phyloP scores from a whole-genome alignment of 192 early-diverging fungal species.

The Linnemannia exigua region DNA sequence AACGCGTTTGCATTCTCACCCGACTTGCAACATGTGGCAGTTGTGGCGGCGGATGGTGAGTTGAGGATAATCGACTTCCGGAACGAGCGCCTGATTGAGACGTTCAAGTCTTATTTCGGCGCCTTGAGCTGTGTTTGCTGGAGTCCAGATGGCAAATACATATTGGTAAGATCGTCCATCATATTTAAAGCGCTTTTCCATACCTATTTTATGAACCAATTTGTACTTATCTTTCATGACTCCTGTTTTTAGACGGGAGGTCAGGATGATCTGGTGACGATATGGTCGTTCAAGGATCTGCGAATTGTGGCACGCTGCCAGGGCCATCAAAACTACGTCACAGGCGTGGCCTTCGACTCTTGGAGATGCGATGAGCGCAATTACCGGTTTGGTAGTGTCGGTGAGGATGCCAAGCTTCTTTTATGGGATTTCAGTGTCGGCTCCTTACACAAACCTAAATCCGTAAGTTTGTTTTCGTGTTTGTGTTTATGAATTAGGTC shows the following conservation, averaged over 20 bases:
- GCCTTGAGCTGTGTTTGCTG: constrained; percentile 88
- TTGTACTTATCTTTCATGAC: no score
- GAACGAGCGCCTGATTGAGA: constrained; percentile 79
- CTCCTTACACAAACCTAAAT: constrained; percentile 79
- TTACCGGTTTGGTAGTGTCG: constrained; percentile 89
- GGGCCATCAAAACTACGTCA: constrained; percentile 93
- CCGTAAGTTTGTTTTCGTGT: constrained; percentile 35
- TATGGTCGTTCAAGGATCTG: constrained; percentile 85
- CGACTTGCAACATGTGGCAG: constrained; percentile 80
- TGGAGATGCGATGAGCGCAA: constrained; percentile 77
- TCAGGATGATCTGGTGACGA: constrained; percentile 90
- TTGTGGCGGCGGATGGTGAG: constrained; percentile 79
- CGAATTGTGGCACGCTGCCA: constrained; percentile 87
- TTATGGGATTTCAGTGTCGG: constrained; percentile 93
- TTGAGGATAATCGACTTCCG: constrained; percentile 82
- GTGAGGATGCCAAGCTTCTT: constrained; percentile 85
- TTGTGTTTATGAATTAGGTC: not conserved
- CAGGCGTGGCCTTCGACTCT: constrained; percentile 85
- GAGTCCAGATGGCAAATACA: constrained; percentile 89
- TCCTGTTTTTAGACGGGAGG: constrained; percentile 75
- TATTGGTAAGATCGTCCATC: constrained; percentile 60
- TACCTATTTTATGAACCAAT: no score
- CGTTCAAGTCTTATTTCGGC: constrained; percentile 86
- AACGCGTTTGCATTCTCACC: constrained; percentile 88
- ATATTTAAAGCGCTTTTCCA: no score